A percentile compares a stretch with the other conserved stretches of the same genome.
Evolutionary conservation across 2,329 filamentous ascomycete species (phyloP).

Genomic region (Fusarium buharicum): DNA sequence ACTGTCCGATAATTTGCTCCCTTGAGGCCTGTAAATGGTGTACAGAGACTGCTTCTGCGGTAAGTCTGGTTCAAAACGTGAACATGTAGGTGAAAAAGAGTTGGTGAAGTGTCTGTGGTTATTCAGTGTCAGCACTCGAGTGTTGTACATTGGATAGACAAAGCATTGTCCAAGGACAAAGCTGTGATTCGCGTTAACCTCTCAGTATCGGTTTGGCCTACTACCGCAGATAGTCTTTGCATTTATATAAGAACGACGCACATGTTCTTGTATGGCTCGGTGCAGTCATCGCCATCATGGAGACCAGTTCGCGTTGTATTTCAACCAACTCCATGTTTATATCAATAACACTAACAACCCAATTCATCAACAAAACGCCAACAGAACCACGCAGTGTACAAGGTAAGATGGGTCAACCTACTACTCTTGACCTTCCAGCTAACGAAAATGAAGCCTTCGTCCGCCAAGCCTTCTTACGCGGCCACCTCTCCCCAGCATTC

Average conservation of each 20-base stretch:
- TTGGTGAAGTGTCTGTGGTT: not conserved
- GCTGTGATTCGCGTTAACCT: fast-evolving
- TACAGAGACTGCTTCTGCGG: not conserved
- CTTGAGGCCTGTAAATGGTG: not conserved
- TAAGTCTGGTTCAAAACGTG: not conserved
- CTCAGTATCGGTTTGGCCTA: not conserved
- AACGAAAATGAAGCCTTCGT: conserved; percentile 9
- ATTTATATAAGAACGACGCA: not conserved
- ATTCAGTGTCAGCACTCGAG: not conserved
- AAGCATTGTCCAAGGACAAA: not conserved
- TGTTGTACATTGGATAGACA: not conserved
- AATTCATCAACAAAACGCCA: not conserved
- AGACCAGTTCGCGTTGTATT: not conserved
- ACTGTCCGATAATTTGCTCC: not conserved
- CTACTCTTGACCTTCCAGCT: not conserved
- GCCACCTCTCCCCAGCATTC: conserved; percentile 21
- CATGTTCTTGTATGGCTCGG: not conserved
- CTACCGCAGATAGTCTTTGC: fast-evolving
- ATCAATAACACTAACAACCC: not conserved
- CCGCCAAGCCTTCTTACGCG: conserved; percentile 15
- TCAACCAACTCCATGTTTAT: not conserved
- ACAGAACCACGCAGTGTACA: not conserved
- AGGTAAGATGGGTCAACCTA: conserved; percentile 13
- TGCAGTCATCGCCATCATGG: not conserved
- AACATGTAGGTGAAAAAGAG: not conserved